These are phyloP conservation scores for Microdochium bolleyi DNA, from an alignment of 2,329 filamentous ascomycete genomes.

Conservation along the genomic window DNA sequence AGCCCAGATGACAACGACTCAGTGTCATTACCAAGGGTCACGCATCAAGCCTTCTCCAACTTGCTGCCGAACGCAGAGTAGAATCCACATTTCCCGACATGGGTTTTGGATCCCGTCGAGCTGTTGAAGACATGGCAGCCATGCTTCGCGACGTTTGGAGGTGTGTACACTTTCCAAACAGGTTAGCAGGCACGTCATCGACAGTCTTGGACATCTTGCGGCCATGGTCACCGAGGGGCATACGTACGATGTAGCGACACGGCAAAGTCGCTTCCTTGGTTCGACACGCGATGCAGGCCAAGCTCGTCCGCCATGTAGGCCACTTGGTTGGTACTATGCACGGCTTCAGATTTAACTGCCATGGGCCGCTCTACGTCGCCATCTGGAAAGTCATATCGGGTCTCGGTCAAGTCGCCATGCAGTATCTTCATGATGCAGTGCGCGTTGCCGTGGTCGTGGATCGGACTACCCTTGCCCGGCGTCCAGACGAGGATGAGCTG, in stretches of 20 bases:
- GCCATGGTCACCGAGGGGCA: neutral
- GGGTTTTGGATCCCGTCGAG: slow-evolving; percentile 64
- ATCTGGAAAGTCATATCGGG: slow-evolving; percentile 67
- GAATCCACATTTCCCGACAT: slow-evolving; percentile 63
- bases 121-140: slow-evolving; percentile 80
- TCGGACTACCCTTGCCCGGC: slow-evolving; percentile 72
- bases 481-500: slow-evolving; percentile 86
- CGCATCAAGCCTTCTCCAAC: slow-evolving; percentile 22
- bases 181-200: neutral
- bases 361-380: slow-evolving; percentile 45
- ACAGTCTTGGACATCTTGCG: neutral
- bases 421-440: slow-evolving; percentile 92
- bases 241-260: slow-evolving; percentile 70
- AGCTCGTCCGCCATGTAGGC: slow-evolving; percentile 90
- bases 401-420: slow-evolving; percentile 71
- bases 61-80: slow-evolving; percentile 56
- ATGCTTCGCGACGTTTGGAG: slow-evolving; percentile 76
- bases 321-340: slow-evolving; percentile 63
- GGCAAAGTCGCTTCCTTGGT: slow-evolving; percentile 67
- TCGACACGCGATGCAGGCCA: slow-evolving; percentile 76
- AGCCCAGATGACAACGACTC: neutral
- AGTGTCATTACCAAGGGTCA: neutral
- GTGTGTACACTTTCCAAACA: slow-evolving; percentile 60
- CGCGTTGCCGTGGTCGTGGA: slow-evolving; percentile 83
- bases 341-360: slow-evolving; percentile 56